Evolutionary conservation across 2,329 filamentous ascomycete species (phyloP).

Genomic region (Xylaria sp.): DNA sequence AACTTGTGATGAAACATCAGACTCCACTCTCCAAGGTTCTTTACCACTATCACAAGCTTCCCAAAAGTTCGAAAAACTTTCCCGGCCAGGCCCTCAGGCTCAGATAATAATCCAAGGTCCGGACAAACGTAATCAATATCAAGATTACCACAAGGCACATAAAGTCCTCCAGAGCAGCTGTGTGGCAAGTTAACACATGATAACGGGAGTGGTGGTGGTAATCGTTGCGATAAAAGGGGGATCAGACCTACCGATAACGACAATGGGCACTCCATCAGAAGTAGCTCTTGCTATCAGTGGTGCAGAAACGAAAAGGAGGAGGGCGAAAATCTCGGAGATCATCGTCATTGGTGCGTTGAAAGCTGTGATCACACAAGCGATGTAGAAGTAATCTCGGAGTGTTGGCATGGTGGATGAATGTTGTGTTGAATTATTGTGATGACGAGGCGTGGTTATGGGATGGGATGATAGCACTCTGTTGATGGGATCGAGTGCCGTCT

Average conservation of each 20-base stretch:
- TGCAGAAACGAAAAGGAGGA: neutral
- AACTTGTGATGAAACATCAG: no score
- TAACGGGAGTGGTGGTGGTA: neutral
- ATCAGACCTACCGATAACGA: neutral
- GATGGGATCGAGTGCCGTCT: neutral
- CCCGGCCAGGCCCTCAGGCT: neutral
- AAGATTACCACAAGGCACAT: neutral
- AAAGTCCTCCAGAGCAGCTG: neutral
- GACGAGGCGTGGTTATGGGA: neutral
- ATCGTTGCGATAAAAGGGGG: neutral
- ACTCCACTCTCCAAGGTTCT: neutral
- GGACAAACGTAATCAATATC: neutral
- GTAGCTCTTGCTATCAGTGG: constrained; percentile 8
- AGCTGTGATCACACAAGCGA: neutral
- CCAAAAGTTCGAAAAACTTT: neutral
- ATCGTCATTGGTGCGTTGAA: neutral
- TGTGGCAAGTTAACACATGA: neutral
- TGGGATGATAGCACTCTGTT: neutral
- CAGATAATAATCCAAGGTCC: neutral
- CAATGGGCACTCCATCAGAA: neutral
- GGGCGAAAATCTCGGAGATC: neutral
- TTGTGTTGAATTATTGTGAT: neutral
- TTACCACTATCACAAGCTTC: neutral
- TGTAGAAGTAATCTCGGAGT: neutral
- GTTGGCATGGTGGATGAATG: neutral